These are phyloP conservation scores for Saprolegnia diclina DNA, from an alignment of 352 stramenopile genomes.

Conservation along the genomic window DNA sequence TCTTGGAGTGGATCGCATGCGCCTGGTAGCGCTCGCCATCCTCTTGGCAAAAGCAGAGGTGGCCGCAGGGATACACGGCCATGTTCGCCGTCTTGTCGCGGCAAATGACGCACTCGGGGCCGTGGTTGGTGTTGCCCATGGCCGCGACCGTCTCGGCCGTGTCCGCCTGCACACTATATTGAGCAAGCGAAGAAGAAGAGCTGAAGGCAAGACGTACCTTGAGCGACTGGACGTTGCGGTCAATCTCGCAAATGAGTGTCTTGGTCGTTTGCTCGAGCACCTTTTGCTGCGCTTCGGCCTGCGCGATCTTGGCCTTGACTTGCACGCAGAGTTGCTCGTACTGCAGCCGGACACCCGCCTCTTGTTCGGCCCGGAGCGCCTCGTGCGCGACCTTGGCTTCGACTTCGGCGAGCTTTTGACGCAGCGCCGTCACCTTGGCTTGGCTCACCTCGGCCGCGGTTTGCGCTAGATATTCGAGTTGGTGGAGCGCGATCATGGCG, in stretches of 20 bases:
- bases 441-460: slow-evolving; percentile 48
- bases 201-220: slow-evolving; percentile 30
- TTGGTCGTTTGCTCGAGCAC: slow-evolving; percentile 74
- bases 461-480: too few relatives aligned
- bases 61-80: slow-evolving; percentile 73
- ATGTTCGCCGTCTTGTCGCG: slow-evolving; percentile 66
- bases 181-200: too few relatives aligned
- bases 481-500: neutral
- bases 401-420: slow-evolving; percentile 47
- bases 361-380: slow-evolving; percentile 61
- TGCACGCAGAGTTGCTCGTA: slow-evolving; percentile 74
- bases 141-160: slow-evolving; percentile 43
- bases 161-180: slow-evolving; percentile 12
- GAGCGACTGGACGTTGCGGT: slow-evolving; percentile 62
- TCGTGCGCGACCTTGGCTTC: slow-evolving; percentile 71
- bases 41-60: slow-evolving; percentile 80
- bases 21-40: slow-evolving; percentile 59
- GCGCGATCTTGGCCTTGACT: slow-evolving; percentile 60
- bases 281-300: slow-evolving; percentile 64
- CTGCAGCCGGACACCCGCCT: slow-evolving; percentile 62
- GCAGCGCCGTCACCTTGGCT: slow-evolving; percentile 36
- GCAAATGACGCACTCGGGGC: slow-evolving; percentile 72
- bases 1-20: slow-evolving; percentile 10
- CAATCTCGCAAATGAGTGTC: slow-evolving; percentile 59
- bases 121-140: slow-evolving; percentile 26